Evolutionary conservation across 2,329 filamentous ascomycete genomes (phyloP).

Genomic region (Aspergillus udagawae): DNA sequence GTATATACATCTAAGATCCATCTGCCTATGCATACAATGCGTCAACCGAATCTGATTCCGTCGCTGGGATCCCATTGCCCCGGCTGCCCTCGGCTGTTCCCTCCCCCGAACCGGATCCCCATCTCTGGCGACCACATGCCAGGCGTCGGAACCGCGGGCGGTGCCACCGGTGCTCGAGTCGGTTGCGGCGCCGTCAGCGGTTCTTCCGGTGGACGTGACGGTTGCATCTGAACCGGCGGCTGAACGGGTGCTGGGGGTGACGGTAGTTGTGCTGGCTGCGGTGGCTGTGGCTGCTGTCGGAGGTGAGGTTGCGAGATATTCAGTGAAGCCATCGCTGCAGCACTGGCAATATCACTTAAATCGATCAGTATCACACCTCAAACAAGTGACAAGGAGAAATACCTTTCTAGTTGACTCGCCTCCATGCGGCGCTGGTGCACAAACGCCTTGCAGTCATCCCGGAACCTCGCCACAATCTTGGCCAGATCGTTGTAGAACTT

Average conservation of each 20-base stretch:
- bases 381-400: slow-evolving; percentile 14
- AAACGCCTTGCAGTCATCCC: slow-evolving; percentile 75
- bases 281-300: slow-evolving; percentile 33
- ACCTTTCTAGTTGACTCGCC: slow-evolving; percentile 73
- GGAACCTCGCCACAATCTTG: slow-evolving; percentile 78
- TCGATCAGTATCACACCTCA: neutral
- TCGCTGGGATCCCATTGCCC: slow-evolving; percentile 58
- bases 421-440: slow-evolving; percentile 77
- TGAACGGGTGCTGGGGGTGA: slow-evolving; percentile 36
- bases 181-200: slow-evolving; percentile 47
- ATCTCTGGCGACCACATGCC: slow-evolving; percentile 75
- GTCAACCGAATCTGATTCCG: slow-evolving; percentile 51
- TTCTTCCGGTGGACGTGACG: slow-evolving; percentile 26
- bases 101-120: slow-evolving; percentile 68
- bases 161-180: slow-evolving; percentile 38
- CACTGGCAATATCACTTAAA: slow-evolving; percentile 54
- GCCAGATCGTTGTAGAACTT: slow-evolving; percentile 98
- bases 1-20: neutral
- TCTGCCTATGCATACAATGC: no score
- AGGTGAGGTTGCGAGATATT: slow-evolving; percentile 42
- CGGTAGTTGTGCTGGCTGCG: slow-evolving; percentile 23
- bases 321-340: slow-evolving; percentile 53
- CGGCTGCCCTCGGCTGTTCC: slow-evolving; percentile 13
- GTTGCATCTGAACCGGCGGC: slow-evolving; percentile 39
- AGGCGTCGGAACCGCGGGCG: slow-evolving; percentile 52